A percentile compares a stretch with the other conserved stretches of the same genome.
These are phyloP conservation scores for Fusarium ambrosium DNA, from an alignment of 2,329 filamentous ascomycete genomes.

Conservation along the genomic window DNA sequence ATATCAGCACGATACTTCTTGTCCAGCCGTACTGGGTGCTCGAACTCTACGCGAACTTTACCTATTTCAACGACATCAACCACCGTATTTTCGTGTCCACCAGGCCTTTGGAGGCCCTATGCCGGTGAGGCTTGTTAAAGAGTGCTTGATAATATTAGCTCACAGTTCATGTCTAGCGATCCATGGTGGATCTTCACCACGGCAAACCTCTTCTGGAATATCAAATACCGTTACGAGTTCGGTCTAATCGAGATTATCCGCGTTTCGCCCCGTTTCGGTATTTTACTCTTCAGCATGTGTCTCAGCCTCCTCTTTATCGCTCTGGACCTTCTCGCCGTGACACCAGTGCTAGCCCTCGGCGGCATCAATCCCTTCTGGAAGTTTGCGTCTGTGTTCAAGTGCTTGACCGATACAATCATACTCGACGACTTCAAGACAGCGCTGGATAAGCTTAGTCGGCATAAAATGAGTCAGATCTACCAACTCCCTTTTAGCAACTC, in stretches of 20 bases:
- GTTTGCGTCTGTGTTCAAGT: conserved; percentile 60
- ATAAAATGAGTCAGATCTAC: conserved; percentile 30
- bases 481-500: conserved; percentile 30
- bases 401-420: conserved; percentile 74
- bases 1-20: conserved; percentile 70
- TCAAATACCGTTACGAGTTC: conserved; percentile 73
- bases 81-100: conserved; percentile 67
- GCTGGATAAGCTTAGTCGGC: conserved; percentile 51
- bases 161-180: conserved; percentile 56
- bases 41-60: conserved; percentile 75
- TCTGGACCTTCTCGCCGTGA: conserved; percentile 72
- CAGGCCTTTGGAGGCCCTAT: conserved; percentile 71
- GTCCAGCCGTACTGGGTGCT: conserved; percentile 74
- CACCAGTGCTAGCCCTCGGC: conserved; percentile 59
- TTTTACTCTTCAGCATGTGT: conserved; percentile 72
- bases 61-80: conserved; percentile 70
- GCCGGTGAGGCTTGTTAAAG: conserved; percentile 57
- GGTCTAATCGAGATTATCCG: conserved; percentile 68
- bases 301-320: conserved; percentile 72
- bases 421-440: conserved; percentile 78
- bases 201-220: conserved; percentile 71
- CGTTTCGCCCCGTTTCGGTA: conserved; percentile 73
- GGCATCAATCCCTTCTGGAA: conserved; percentile 40
- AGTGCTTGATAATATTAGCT: neutral
- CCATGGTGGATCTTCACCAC: conserved; percentile 78